Base-by-base conservation (phyloP, 768 basidiomycete genomes). In the Lactarius psammicola region DNA sequence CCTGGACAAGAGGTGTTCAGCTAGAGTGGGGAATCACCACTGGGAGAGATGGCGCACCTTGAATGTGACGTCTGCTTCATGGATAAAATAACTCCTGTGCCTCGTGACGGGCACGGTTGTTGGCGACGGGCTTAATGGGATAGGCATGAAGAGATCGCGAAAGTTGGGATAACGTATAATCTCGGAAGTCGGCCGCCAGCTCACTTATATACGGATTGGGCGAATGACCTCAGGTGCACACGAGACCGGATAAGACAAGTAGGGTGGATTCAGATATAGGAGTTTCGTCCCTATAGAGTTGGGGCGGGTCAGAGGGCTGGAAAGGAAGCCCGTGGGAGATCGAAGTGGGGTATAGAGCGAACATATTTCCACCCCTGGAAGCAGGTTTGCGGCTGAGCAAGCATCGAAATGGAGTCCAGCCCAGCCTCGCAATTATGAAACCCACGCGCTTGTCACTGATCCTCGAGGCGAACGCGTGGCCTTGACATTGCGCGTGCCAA, bases 1-100 rank as follows among this genome's bases (percentile, higher is more conserved):
- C 60, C 69, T 70, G 28, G 15, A 26, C 20, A 36, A 87, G 33
- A 33, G 33, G 36, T 31, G n/a, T 51, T 71, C 42, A 60, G 31
- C 54, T 30, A 15, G 23, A 42, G 56, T 34, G n/a, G 51, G 40
- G 8, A 17, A 57, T 10, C 2, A 30, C 11, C 3, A 9, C 33
- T 18, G 4, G 28, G n/a, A 23, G 40, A 54, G 9, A 36, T 17
- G 3, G 58, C 23, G 51, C 59, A 67, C 66, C 23, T 28, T 26
- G 20, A 67, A 63, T 0, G 60, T 63, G 0, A 63, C 26, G 23
- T 67, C 66, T 0, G 40, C 66, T 36, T 67, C 66, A 18, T 67
- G 66, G 1, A 67, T 59, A 0, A 63, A 67, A n/a, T 67, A 67
- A 33, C 57, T 28, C n/a, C 20, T 58, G 18, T 67, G 66, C 4